These are phyloP conservation scores for Raffaelea ambrosiae DNA, from an alignment of 2,329 filamentous ascomycete species.

Conservation along the genomic window DNA sequence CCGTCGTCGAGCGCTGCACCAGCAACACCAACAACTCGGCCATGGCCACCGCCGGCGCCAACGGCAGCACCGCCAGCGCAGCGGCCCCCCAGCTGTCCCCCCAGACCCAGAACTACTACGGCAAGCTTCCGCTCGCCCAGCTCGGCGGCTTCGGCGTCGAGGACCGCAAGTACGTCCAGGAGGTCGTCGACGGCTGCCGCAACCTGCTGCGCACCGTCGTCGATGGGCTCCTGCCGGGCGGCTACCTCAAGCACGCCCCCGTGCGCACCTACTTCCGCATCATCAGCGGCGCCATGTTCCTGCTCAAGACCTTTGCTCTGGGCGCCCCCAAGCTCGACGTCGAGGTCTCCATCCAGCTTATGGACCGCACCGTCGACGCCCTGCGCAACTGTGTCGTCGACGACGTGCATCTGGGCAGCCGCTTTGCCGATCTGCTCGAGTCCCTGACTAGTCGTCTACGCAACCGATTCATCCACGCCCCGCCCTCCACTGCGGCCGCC, in stretches of 20 bases:
- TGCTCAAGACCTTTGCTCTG: conserved; percentile 76
- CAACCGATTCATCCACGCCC: conserved; percentile 62
- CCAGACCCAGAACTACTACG: conserved; percentile 56
- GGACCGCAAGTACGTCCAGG: conserved; percentile 65
- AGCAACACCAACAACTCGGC: conserved; percentile 52
- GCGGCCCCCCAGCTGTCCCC: conserved; percentile 40
- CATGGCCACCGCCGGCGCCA: conserved; percentile 13
- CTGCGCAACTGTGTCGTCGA: conserved; percentile 73
- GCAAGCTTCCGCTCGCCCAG: conserved; percentile 54
- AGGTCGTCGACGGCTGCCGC: conserved; percentile 70
- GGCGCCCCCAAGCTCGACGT: conserved; percentile 73
- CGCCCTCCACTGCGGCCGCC: neutral
- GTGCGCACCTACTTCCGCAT: conserved; percentile 82
- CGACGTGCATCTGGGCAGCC: conserved; percentile 76
- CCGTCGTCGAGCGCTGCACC: conserved; percentile 87
- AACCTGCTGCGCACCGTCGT: conserved; percentile 72
- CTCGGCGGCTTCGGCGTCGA: conserved; percentile 55
- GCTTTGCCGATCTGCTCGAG: conserved; percentile 76
- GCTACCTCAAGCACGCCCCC: conserved; percentile 73
- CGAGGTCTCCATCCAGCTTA: conserved; percentile 62
- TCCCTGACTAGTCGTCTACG: conserved; percentile 66
- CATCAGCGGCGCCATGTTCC: conserved; percentile 75
- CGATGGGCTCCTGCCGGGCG: conserved; percentile 63
- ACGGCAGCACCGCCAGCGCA: conserved; percentile 17
- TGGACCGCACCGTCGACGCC: conserved; percentile 66